phyloP scores from a whole-genome alignment of 169 alveolate species.

The Cryptosporidium sp. region DNA sequence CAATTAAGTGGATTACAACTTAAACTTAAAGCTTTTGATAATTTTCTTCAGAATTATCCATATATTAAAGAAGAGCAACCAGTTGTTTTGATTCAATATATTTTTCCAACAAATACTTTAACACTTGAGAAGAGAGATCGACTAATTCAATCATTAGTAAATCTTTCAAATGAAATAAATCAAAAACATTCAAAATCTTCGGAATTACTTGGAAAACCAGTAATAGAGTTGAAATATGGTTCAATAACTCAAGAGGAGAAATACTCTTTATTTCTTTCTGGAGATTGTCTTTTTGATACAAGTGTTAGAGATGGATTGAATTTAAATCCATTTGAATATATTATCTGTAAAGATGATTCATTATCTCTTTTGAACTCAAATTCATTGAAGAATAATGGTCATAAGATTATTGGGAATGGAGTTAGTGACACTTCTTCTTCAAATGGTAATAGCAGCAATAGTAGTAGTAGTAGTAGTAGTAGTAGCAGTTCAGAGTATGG shows the following conservation, averaged over 20 bases:
- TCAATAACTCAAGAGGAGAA: conserved; percentile 78
- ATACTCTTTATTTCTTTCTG: conserved; percentile 81
- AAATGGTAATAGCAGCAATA: no score
- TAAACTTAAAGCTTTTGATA: conserved; percentile 81
- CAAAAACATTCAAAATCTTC: conserved; percentile 7
- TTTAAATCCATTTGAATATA: conserved; percentile 83
- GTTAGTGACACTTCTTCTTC: not conserved
- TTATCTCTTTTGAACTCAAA: not conserved
- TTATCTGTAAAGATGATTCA: conserved; percentile 47
- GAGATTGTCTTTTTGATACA: conserved; percentile 86
- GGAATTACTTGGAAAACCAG: conserved; percentile 11
- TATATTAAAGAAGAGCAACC: conserved; percentile 76
- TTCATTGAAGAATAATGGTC: not conserved
- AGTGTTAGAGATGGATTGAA: conserved; percentile 87
- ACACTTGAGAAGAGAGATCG: conserved; percentile 48
- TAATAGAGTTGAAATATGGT: conserved; percentile 41
- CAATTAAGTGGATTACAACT: conserved; percentile 83
- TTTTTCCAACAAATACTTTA: conserved; percentile 80
- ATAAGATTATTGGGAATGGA: not conserved
- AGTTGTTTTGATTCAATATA: conserved; percentile 82
- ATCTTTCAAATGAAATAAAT: conserved; percentile 35
- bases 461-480: no score
- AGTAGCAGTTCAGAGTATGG: conserved; percentile 16
- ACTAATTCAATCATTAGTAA: conserved; percentile 28
- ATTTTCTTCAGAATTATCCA: conserved; percentile 80